phyloP scores from a whole-genome alignment of 179 eudicot genomes.

The Beta lomatogona region DNA sequence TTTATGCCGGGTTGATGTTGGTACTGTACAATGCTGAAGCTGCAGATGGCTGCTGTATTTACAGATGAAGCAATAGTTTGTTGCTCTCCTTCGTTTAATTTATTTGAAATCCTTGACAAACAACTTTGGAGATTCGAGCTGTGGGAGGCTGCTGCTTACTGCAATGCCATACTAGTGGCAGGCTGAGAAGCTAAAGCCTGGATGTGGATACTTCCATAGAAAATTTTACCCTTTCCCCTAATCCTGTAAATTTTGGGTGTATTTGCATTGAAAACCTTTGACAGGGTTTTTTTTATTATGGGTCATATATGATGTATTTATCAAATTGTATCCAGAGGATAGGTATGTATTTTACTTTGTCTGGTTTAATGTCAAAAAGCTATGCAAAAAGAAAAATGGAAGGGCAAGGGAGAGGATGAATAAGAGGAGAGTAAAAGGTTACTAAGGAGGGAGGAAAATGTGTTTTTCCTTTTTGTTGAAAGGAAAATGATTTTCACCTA shows the following conservation, averaged over 20 bases:
- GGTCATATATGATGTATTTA: neutral
- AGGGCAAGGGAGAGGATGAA: too few species aligned
- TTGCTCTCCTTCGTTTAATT: neutral
- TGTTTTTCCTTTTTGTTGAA: too few species aligned
- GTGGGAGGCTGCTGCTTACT: conserved; percentile 25
- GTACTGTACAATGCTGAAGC: conserved; percentile 14
- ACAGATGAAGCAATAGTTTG: neutral
- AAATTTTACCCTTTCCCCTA: neutral
- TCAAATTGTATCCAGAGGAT: neutral
- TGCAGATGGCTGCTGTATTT: conserved; percentile 14
- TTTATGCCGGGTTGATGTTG: conserved; percentile 20
- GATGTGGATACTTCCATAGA: neutral
- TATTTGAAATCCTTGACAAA: neutral
- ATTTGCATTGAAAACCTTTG: neutral
- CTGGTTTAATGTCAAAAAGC: too few species aligned
- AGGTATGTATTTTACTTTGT: too few species aligned
- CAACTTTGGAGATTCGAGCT: conserved; percentile 12
- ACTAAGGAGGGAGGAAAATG: too few species aligned
- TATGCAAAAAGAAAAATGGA: too few species aligned
- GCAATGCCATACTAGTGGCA: conserved; percentile 1
- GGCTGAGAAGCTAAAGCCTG: conserved; percentile 21
- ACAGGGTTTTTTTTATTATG: neutral
- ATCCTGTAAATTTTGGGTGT: conserved; percentile 6
- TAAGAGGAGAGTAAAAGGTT: too few species aligned
- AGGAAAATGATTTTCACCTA: too few species aligned